Percentiles rank a stretch among this genome's conserved stretches.
These are phyloP conservation scores for Hyaloperonospora brassicae DNA, from an alignment of 352 stramenopile species.

Conservation along the genomic window DNA sequence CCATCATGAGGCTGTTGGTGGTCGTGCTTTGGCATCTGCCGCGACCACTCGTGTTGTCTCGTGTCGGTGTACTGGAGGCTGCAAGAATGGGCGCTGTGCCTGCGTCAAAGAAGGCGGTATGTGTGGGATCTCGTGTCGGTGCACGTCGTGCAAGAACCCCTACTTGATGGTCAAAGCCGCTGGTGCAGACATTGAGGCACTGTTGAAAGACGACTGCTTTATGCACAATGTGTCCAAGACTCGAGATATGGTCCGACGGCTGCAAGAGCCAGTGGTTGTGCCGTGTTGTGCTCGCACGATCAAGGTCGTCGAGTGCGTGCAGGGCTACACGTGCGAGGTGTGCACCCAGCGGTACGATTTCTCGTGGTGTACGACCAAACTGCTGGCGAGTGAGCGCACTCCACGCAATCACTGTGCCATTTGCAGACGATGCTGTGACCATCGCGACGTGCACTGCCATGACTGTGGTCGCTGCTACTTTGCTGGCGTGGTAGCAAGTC, in stretches of 20 bases:
- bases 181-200: conserved; percentile 62
- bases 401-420: conserved; percentile 79
- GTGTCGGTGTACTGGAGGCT: conserved; percentile 73
- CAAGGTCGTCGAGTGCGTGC: conserved; percentile 69
- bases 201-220: conserved; percentile 73
- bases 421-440: conserved; percentile 81
- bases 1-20: conserved; percentile 2
- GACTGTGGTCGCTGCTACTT: conserved; percentile 83
- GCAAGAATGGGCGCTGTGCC: conserved; percentile 69
- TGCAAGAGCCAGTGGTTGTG: conserved; percentile 59
- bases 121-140: conserved; percentile 65
- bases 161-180: conserved; percentile 76
- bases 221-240: conserved; percentile 86
- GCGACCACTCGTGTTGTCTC: conserved; percentile 46
- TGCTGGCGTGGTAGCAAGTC: conserved; percentile 61
- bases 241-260: conserved; percentile 67
- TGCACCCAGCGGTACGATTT: conserved; percentile 63
- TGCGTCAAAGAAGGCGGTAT: conserved; percentile 80
- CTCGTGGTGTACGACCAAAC: conserved; percentile 78
- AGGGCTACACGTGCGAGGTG: conserved; percentile 48
- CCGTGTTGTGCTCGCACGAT: conserved; percentile 51
- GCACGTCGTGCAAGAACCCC: conserved; percentile 83
- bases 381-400: conserved; percentile 61
- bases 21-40: conserved; percentile 10
- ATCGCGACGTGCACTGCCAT: conserved; percentile 80